phyloP scores from a whole-genome alignment of 2,329 filamentous ascomycete genomes.

The Stagonosporopsis tanaceti region DNA sequence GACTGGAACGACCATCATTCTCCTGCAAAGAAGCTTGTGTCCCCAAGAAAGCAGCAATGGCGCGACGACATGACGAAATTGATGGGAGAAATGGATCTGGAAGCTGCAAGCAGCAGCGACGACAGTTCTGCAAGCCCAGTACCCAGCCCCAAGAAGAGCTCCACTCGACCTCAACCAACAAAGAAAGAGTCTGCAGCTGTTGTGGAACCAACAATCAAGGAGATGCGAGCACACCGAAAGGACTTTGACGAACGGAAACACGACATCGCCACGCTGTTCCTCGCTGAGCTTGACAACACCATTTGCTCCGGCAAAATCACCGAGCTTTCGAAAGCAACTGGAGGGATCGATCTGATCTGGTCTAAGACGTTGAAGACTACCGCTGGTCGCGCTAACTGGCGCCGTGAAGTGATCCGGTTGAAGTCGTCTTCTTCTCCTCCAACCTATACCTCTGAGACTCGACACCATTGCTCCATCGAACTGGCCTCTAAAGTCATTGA shows the following conservation, averaged over 20 bases:
- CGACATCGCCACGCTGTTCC: conserved; percentile 68
- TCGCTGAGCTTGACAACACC: conserved; percentile 71
- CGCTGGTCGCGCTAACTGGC: conserved; percentile 68
- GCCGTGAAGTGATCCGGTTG: conserved; percentile 53
- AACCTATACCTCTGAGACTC: conserved; percentile 43
- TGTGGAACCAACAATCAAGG: conserved; percentile 26
- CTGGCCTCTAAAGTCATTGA: conserved; percentile 89
- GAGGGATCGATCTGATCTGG: conserved; percentile 77
- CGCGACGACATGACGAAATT: conserved; percentile 39
- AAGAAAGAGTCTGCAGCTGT: conserved; percentile 14
- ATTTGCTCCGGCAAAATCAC: conserved; percentile 69
- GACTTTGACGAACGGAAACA: conserved; percentile 70
- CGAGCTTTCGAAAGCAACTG: conserved; percentile 67
- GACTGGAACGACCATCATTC: conserved; percentile 49
- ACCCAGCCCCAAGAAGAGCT: conserved; percentile 30
- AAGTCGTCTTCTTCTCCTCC: conserved; percentile 35
- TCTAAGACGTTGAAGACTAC: conserved; percentile 81
- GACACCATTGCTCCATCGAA: conserved; percentile 80
- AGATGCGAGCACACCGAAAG: conserved; percentile 54
- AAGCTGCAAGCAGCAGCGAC: conserved; percentile 34
- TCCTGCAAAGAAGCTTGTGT: conserved; percentile 45
- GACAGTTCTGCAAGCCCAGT: conserved; percentile 29
- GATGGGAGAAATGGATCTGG: conserved; percentile 35
- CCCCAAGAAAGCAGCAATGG: conserved; percentile 47
- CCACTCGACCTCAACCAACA: background rate